Percentiles rank a stretch among this genome's conserved stretches.
These are phyloP conservation scores for Suillus cothurnatus DNA, from an alignment of 768 basidiomycete genomes.

Conservation along the genomic window DNA sequence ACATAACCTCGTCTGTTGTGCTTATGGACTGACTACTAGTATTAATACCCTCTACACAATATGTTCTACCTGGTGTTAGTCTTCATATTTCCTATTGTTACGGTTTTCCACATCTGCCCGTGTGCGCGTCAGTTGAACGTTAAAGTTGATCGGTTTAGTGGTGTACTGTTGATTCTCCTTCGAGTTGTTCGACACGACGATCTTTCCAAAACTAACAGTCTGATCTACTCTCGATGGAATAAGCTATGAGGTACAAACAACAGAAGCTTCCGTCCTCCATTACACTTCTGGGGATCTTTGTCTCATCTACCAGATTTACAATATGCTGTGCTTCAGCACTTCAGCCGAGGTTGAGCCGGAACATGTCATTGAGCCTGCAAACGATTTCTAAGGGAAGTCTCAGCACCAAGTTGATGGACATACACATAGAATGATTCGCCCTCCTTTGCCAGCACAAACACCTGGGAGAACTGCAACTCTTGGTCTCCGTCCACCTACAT, in stretches of 20 bases:
- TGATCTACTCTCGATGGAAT: slow-evolving; percentile 1
- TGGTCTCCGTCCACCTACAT: slow-evolving; percentile 73
- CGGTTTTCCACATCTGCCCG: not conserved
- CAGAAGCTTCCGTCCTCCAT: slow-evolving; percentile 26
- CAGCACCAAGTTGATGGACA: slow-evolving; percentile 31
- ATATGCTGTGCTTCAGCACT: slow-evolving; percentile 26
- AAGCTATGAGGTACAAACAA: slow-evolving; percentile 15
- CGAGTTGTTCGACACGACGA: not conserved
- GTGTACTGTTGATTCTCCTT: not conserved
- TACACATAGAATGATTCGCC: slow-evolving; percentile 82
- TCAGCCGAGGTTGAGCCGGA: slow-evolving; percentile 81
- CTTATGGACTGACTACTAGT: slow-evolving; percentile 19
- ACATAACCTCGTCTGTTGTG: slow-evolving; percentile 6
- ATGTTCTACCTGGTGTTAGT: slow-evolving; percentile 19
- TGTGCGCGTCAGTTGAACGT: not conserved
- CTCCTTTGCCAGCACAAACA: slow-evolving; percentile 89
- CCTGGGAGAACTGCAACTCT: slow-evolving; percentile 89
- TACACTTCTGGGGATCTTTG: slow-evolving; percentile 13
- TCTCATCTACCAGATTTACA: slow-evolving; percentile 7
- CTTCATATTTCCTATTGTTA: not conserved
- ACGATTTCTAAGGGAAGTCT: slow-evolving; percentile 12
- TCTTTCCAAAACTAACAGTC: not conserved
- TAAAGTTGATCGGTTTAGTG: not conserved
- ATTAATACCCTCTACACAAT: slow-evolving; percentile 34
- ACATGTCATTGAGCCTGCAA: slow-evolving; percentile 80